phyloP scores from a whole-genome alignment of 1,139 yeast genomes.

The Geotrichum australiense region DNA sequence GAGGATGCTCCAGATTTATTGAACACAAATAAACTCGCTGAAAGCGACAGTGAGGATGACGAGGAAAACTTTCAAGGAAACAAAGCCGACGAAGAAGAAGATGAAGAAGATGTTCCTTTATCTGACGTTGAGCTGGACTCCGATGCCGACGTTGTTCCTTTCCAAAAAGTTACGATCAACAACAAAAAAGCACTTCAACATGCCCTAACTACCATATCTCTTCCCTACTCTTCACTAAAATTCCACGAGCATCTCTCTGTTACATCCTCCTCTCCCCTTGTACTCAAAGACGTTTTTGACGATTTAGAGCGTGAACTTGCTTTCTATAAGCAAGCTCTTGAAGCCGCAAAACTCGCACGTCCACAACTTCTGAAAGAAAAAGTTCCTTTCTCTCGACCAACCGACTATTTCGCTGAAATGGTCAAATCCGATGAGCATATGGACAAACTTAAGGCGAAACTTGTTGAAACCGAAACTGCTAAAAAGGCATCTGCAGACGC shows the following conservation, averaged over 20 bases:
- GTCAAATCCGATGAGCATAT: slow-evolving; percentile 96
- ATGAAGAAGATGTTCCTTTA: slow-evolving; percentile 46
- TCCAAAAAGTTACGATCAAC: slow-evolving; percentile 68
- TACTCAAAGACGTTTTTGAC: slow-evolving; percentile 84
- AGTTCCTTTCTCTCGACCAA: slow-evolving; percentile 86
- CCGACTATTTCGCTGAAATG: slow-evolving; percentile 98
- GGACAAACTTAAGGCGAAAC: slow-evolving; percentile 83
- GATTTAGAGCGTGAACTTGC: slow-evolving; percentile 85
- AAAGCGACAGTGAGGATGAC: slow-evolving; percentile 18
- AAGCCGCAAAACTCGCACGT: slow-evolving; percentile 73
- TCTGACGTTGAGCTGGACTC: slow-evolving; percentile 63
- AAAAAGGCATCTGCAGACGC: slow-evolving; percentile 93
- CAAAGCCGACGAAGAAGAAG: slow-evolving; percentile 34
- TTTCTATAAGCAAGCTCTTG: slow-evolving; percentile 87
- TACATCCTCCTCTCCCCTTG: slow-evolving; percentile 51
- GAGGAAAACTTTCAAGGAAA: slow-evolving; percentile 21
- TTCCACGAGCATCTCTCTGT: slow-evolving; percentile 82
- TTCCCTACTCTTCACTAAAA: slow-evolving; percentile 44
- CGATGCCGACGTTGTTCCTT: slow-evolving; percentile 84
- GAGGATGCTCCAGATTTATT: slow-evolving; percentile 17
- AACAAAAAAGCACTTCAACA: slow-evolving; percentile 36
- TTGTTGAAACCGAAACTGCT: slow-evolving; percentile 79
- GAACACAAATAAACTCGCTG: slow-evolving; percentile 19
- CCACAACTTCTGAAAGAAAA: slow-evolving; percentile 54
- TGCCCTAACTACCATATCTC: slow-evolving; percentile 30